These are phyloP conservation scores for Colletotrichum tamarilloi DNA, from an alignment of 2,329 filamentous ascomycete genomes.

Conservation along the genomic window DNA sequence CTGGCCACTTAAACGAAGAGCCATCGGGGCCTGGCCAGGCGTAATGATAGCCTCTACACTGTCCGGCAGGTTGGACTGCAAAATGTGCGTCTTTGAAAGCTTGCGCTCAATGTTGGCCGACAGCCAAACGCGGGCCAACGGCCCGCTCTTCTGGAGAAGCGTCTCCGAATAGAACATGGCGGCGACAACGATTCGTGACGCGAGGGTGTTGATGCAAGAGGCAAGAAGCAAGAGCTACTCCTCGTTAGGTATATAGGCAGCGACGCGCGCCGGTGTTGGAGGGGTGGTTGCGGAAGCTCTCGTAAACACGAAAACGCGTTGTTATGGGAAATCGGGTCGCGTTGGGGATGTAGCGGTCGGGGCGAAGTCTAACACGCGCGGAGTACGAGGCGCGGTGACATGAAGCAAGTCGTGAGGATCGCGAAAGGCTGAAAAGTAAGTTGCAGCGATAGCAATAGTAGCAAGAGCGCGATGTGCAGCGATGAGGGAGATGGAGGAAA, in stretches of 20 bases:
- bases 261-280: slow-evolving; percentile 34
- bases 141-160: slow-evolving; percentile 95
- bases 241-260: slow-evolving; percentile 22
- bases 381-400: slow-evolving; percentile 29
- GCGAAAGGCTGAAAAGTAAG: slow-evolving; percentile 23
- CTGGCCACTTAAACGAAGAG: slow-evolving; percentile 92
- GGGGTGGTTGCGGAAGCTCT: slow-evolving; percentile 26
- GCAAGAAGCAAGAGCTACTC: slow-evolving; percentile 24
- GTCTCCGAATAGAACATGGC: slow-evolving; percentile 98
- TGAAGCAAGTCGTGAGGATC: slow-evolving; percentile 32
- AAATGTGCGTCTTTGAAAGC: slow-evolving; percentile 94
- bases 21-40: slow-evolving; percentile 92
- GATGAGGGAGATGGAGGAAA: slow-evolving; percentile 35
- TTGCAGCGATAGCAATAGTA: slow-evolving; percentile 33
- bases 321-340: slow-evolving; percentile 33
- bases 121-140: slow-evolving; percentile 96
- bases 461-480: slow-evolving; percentile 34
- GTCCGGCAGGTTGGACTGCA: slow-evolving; percentile 94
- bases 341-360: slow-evolving; percentile 31
- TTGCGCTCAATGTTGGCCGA: slow-evolving; percentile 99
- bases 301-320: slow-evolving; percentile 42
- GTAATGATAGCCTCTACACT: slow-evolving; percentile 96
- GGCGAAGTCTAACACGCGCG: slow-evolving; percentile 30
- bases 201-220: background rate
- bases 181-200: slow-evolving; percentile 39